phyloP scores from a whole-genome alignment of 1,284 basidiomycete genomes.

The Ceratobasidium sp. region DNA sequence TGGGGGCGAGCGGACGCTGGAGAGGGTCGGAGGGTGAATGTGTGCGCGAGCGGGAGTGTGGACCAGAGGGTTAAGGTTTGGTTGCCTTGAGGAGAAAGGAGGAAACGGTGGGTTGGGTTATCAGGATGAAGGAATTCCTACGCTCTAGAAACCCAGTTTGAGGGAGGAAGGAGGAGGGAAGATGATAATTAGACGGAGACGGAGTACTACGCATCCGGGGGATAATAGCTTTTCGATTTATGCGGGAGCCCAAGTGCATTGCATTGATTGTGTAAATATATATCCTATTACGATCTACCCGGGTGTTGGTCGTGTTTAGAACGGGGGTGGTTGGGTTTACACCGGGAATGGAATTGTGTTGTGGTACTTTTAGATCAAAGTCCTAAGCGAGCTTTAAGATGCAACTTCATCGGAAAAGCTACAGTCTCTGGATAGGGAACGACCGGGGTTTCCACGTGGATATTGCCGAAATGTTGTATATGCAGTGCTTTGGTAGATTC shows the following conservation, averaged over 20 bases:
- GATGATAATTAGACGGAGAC: background rate
- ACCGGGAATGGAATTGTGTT: no score
- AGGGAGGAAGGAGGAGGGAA: no score
- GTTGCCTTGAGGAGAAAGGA: constrained; percentile 43
- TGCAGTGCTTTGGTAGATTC: no score
- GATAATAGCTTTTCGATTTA: constrained; percentile 10
- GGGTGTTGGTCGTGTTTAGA: background rate
- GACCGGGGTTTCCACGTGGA: no score
- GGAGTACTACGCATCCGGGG: background rate
- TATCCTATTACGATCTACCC: constrained; percentile 6
- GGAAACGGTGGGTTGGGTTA: no score
- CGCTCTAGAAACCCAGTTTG: no score
- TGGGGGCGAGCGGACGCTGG: constrained; percentile 73
- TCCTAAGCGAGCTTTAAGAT: no score
- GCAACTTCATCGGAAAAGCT: no score
- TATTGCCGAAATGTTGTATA: no score
- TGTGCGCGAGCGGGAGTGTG: constrained; percentile 79
- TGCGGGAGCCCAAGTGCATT: background rate
- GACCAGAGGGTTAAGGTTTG: constrained; percentile 64
- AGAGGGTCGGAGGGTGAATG: constrained; percentile 69
- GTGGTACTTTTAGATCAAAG: no score
- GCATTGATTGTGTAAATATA: constrained; percentile 2
- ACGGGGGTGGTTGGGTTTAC: background rate
- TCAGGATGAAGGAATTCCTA: no score
- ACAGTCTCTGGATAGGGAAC: no score